phyloP scores from a whole-genome alignment of 208 protist species.

The Crithidia fasciculata region DNA sequence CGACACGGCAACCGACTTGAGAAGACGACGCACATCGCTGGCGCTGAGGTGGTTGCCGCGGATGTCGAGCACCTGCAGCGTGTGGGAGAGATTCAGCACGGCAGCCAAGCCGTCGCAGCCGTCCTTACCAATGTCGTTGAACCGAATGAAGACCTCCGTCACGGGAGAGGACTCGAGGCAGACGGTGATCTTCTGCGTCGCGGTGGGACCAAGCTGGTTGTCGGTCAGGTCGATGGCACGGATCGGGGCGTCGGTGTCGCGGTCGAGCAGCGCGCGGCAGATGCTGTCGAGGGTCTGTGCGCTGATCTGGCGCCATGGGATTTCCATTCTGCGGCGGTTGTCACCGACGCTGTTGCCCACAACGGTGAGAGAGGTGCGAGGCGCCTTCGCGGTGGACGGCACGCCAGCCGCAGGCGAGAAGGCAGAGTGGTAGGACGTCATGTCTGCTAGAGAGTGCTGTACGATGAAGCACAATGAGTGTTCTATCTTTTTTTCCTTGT shows the following conservation, averaged over 20 bases:
- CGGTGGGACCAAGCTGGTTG: conserved; percentile 80
- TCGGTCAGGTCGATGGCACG: conserved; percentile 77
- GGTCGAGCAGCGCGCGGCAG: conserved; percentile 54
- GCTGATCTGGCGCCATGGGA: conserved; percentile 68
- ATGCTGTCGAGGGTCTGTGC: conserved; percentile 63
- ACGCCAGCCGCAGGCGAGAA: background rate
- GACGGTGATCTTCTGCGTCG: conserved; percentile 60
- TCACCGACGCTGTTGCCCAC: conserved; percentile 11
- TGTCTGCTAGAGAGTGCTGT: background rate
- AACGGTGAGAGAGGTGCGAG: conserved; percentile 21
- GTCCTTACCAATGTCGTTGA: conserved; percentile 91
- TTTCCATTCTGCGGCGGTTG: conserved; percentile 44
- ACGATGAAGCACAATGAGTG: too few relatives aligned
- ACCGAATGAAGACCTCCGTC: conserved; percentile 75
- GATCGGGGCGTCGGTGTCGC: conserved; percentile 59
- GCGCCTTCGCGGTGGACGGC: conserved; percentile 7
- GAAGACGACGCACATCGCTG: conserved; percentile 68
- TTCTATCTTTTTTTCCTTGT: too few relatives aligned
- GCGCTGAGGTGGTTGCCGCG: conserved; percentile 80
- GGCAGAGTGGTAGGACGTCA: conserved; percentile 1
- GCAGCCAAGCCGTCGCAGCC: conserved; percentile 87
- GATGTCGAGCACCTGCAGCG: conserved; percentile 76
- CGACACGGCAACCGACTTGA: conserved; percentile 76
- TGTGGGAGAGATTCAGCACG: conserved; percentile 75
- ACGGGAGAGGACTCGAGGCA: conserved; percentile 71